Base-by-base conservation (phyloP, 148 eudicot genomes). In the Camellia sinensis region DNA sequence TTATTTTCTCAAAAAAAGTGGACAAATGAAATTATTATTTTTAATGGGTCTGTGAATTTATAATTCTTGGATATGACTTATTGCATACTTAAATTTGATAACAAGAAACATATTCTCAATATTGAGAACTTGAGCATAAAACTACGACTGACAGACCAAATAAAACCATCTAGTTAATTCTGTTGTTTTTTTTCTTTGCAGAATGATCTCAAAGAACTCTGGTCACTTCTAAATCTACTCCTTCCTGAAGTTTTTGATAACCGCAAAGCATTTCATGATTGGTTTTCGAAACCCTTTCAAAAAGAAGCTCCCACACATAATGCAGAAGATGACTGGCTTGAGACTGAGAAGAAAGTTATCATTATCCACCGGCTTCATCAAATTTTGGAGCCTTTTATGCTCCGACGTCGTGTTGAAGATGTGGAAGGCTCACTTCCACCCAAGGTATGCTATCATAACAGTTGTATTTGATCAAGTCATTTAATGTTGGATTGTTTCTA, bases 341-440 rank as follows among this genome's bases (percentile, higher is more conserved):
- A 96, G 86, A 96, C 98, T 29, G 99, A 96, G 82, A 96, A 96
- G 82, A 96, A 96, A 84, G 98, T 96, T 74, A 96, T 96, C 74
- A 87, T 96, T 82, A 96, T 96, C 83, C 99, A 96, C 84, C 87
- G 99, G 66, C 97, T 96, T 80, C 99, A 96, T 86, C 99, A 96
- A 82, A 96, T 96, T 74, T 80, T 96, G 82, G 99, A 96, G 90
- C 99, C 99, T 73, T 96, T 96, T 76, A 96, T 96, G 99, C 99
- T 96, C 71, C 89, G 99, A 70, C 98, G 99, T 63, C 99, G 99
- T 82, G 97, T 96, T 80, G 99, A 96, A 88, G 99, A 96, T 83
- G 99, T 96, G 73, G 99, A 96, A 89, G 99, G 99, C 75, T 96
- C 99, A 76, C 99, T 96, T 87, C 99, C 99, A 63, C 97, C 99